Percentiles rank a stretch among this genome's conserved stretches.
These are phyloP conservation scores for Pulveroboletus sp. DNA, from an alignment of 768 basidiomycete genomes.

Conservation along the genomic window DNA sequence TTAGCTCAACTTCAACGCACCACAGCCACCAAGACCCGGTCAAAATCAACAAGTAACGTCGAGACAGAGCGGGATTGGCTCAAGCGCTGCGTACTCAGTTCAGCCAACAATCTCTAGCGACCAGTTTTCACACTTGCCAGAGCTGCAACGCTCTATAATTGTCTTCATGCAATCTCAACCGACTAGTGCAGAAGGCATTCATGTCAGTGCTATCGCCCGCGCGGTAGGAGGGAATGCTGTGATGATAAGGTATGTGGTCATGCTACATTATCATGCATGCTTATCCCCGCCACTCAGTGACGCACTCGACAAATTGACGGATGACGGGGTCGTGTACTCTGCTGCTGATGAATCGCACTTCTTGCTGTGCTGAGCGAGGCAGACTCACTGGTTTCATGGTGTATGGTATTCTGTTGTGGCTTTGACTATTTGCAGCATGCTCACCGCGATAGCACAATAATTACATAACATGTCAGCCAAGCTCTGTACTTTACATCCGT, in stretches of 20 bases:
- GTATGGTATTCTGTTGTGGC: neutral
- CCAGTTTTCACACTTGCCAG: conserved; percentile 53
- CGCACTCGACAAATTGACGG: conserved; percentile 73
- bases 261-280: neutral
- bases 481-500: neutral
- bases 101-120: conserved; percentile 34
- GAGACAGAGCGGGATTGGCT: conserved; percentile 7
- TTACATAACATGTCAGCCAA: conserved; percentile 4
- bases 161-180: conserved; percentile 52
- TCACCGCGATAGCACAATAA: neutral
- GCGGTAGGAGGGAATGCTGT: conserved; percentile 54
- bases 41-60: conserved; percentile 18
- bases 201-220: conserved; percentile 68
- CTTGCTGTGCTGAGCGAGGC: conserved; percentile 40
- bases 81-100: conserved; percentile 42
- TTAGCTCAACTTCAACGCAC: neutral
- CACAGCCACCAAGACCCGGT: conserved; percentile 33
- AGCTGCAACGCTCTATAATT: conserved; percentile 60
- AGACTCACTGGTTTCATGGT: neutral
- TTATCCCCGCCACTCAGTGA: conserved; percentile 39
- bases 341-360: conserved; percentile 83
- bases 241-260: conserved; percentile 51
- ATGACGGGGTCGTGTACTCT: conserved; percentile 74
- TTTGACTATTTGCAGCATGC: neutral
- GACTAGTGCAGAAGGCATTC: conserved; percentile 57